Conservation (phyloP, 169 alveolate species). For the Amoebophrya sp. region DNA sequence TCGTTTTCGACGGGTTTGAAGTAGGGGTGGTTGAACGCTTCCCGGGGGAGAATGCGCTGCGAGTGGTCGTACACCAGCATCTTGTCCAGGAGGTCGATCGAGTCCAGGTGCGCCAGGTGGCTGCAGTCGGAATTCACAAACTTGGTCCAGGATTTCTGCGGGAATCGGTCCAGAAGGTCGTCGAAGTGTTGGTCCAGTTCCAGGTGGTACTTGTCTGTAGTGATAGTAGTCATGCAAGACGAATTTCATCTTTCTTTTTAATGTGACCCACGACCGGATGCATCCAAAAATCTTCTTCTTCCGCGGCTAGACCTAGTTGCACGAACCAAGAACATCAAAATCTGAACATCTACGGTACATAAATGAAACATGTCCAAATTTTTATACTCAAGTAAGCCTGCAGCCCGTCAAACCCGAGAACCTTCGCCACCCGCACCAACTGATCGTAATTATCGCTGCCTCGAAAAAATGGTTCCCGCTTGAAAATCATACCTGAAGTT, state of each 20-base stretch:
- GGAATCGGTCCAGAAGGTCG: constrained; percentile 67
- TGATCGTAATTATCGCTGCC: constrained; percentile 97
- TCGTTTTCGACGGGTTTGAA: constrained; percentile 57
- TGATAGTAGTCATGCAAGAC: no score
- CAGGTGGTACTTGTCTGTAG: neutral
- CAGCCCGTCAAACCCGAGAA: neutral
- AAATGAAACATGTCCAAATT: neutral
- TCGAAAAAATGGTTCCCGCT: constrained; percentile 81
- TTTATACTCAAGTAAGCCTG: neutral
- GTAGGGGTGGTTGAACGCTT: constrained; percentile 92
- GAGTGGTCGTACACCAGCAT: constrained; percentile 89
- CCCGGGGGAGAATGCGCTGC: constrained; percentile 89
- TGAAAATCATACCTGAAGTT: constrained; percentile 62
- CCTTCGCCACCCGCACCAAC: constrained; percentile 91
- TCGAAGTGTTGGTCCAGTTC: constrained; percentile 68
- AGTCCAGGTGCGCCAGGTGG: constrained; percentile 64
- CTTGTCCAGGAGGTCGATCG: constrained; percentile 79
- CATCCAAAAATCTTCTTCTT: no score
- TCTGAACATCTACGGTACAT: no score
- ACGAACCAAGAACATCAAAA: no score
- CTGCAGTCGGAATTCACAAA: constrained; percentile 73
- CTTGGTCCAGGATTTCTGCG: constrained; percentile 81
- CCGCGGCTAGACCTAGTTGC: no score
- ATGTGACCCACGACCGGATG: no score
- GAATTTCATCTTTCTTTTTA: no score